Percentiles rank a stretch among this genome's conserved stretches.
Conservation (phyloP, 1,284 basidiomycete species). For the Afroboletus lepidellus region DNA sequence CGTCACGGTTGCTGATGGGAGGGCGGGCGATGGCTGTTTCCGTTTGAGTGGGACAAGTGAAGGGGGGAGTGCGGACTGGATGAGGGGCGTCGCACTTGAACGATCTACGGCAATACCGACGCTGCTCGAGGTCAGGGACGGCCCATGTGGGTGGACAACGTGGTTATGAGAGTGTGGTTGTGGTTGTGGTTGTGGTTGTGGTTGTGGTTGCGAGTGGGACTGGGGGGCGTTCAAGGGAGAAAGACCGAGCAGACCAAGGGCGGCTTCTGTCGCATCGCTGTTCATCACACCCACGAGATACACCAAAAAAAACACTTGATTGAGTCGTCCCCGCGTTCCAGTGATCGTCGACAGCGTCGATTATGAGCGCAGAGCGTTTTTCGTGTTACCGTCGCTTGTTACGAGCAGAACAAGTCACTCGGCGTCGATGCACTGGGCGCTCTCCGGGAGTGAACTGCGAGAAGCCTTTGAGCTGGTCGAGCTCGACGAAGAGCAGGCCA, state of each 20-base stretch:
- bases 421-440: conserved; percentile 7
- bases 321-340: conserved; percentile 4
- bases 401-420: conserved; percentile 2
- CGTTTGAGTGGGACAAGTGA: conserved; percentile 44
- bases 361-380: conserved; percentile 17
- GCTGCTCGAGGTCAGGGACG: conserved; percentile 28
- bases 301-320: conserved; percentile 10
- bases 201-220: conserved; percentile 21
- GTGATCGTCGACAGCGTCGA: conserved; percentile 18
- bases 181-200: conserved; percentile 23
- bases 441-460: conserved; percentile 1
- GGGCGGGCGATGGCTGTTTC: conserved; percentile 34
- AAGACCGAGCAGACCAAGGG: conserved; percentile 48
- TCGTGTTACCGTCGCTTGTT: conserved; percentile 14
- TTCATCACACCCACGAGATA: conserved; percentile 44
- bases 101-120: conserved; percentile 31
- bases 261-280: conserved; percentile 50
- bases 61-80: conserved; percentile 25
- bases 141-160: conserved; percentile 29
- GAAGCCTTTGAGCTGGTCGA: conserved; percentile 14
- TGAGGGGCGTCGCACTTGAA: conserved; percentile 15
- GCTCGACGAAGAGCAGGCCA: conserved; percentile 18
- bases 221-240: conserved; percentile 35
- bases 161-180: conserved; percentile 22
- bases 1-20: conserved; percentile 11